Base-by-base conservation (phyloP, 345 rosid genomes). In the Boechera divaricarpa region DNA sequence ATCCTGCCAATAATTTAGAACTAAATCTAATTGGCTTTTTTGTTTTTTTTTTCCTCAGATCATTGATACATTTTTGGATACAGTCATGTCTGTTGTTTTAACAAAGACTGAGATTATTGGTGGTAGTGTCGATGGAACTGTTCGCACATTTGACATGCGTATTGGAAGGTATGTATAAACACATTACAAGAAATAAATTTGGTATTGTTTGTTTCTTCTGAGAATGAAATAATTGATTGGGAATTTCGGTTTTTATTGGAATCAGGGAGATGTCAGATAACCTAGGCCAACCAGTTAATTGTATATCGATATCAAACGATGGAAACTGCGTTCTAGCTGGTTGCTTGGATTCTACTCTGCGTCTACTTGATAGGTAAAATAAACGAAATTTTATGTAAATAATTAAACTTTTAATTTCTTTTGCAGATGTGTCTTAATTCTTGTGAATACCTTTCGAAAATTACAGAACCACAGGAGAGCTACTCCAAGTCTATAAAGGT, bases 71-170 rank as follows among this genome's bases (percentile, higher is more conserved):
- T 95, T 95, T 84, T 58, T 78, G 58, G 99, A 95, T 67, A 88
- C 97, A 53, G 98, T 92, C 33, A 95, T 92, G 99, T 95, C 98
- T 72, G 98, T 95, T 62, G 87, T 92, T 73, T 78, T 95, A 56
- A 95, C 98, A 36, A 92, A 88, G 82, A 89, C 92, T 38, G 98
- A 92, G 86, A 89, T 92, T 59, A 87, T 95, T 61, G 98, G 90
- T 61, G 99, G 99, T 79, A 91, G 98, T 70, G 99, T 95, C 29
- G 99, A 92, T 80, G 99, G 99, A 70, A 95, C 97, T 38, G 96
- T 95, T 75, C 84, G 97, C 59, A 92, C 99, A n/a, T 95, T 95
- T 48, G 99, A 95, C 70, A 91, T 95, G 59, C 96, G 97, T 55
- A 79, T 91, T 12, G 99, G 99, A 73, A 87, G 98, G 99, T 95